These are phyloP conservation scores for Mycena polygramma DNA, from an alignment of 768 basidiomycete genomes.

Conservation along the genomic window DNA sequence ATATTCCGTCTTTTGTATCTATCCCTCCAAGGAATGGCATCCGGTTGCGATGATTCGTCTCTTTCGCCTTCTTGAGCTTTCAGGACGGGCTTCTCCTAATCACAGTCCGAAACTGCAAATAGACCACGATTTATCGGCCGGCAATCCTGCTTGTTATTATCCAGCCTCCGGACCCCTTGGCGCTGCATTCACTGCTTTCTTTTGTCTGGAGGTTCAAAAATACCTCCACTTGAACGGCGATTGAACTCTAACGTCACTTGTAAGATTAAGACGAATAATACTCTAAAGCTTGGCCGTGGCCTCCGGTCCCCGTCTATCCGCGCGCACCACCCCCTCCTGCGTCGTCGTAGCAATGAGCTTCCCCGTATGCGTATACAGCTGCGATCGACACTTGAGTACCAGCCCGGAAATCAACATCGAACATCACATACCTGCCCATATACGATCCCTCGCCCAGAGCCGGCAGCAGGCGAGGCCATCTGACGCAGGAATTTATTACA, in stretches of 20 bases:
- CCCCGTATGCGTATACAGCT: constrained; percentile 81
- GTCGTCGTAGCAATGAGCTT: constrained; percentile 79
- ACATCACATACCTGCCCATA: constrained; percentile 72
- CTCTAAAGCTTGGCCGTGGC: constrained; percentile 26
- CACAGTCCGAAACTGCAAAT: too few species aligned
- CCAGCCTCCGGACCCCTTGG: too few species aligned
- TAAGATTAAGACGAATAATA: not conserved
- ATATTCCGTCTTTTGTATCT: constrained; percentile 13
- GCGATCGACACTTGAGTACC: constrained; percentile 8
- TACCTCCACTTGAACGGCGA: too few species aligned
- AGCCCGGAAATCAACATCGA: not conserved
- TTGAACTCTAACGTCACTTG: too few species aligned
- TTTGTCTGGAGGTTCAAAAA: too few species aligned
- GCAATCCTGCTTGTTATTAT: too few species aligned
- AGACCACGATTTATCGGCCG: too few species aligned
- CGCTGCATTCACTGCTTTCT: too few species aligned
- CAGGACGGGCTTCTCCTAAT: too few species aligned
- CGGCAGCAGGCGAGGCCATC: constrained; percentile 75
- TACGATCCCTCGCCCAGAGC: constrained; percentile 76
- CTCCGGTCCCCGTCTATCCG: constrained; percentile 61
- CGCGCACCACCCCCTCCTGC: constrained; percentile 85
- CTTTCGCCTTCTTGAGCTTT: not conserved
- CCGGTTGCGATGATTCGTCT: not conserved
- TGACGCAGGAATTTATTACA: constrained; percentile 40
- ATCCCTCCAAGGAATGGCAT: not conserved